Evolutionary conservation across 257 asterid genomes (phyloP).

Genomic region (Dorcoceras hygrometricum): DNA sequence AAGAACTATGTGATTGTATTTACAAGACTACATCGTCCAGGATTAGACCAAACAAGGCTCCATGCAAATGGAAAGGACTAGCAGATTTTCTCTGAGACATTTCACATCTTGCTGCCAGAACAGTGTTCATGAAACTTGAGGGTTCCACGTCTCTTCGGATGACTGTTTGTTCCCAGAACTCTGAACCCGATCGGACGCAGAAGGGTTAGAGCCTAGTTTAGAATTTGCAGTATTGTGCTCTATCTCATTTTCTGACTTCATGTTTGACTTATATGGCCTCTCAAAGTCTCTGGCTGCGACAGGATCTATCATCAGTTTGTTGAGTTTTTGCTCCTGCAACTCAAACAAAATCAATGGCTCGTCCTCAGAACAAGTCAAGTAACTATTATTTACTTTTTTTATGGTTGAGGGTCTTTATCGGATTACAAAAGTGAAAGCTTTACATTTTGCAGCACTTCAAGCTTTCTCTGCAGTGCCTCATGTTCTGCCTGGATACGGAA

Average conservation of each 20-base stretch:
- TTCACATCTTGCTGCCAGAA: not conserved
- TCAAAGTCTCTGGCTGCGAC: conserved; percentile 78
- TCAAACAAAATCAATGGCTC: conserved; percentile 15
- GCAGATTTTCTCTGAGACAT: not conserved
- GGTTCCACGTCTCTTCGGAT: conserved; percentile 44
- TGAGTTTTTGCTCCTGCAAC: conserved; percentile 81
- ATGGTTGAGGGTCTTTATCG: not conserved
- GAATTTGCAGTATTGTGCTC: conserved; percentile 44
- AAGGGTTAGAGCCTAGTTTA: conserved; percentile 37
- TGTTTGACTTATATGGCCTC: conserved; percentile 57
- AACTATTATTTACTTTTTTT: too few species aligned
- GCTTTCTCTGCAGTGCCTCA: conserved; percentile 93
- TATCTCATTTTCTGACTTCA: conserved; percentile 51
- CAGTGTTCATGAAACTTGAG: conserved; percentile 19
- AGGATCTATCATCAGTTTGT: conserved; percentile 72
- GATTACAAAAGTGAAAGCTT: conserved; percentile 26
- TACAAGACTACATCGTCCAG: not conserved
- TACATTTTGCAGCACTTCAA: conserved; percentile 89
- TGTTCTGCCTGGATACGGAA: conserved; percentile 96
- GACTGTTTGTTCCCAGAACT: conserved; percentile 41
- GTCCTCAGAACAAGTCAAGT: not conserved
- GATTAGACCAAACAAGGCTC: not conserved
- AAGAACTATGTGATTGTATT: not conserved
- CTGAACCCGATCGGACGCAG: conserved; percentile 35
- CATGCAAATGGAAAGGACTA: not conserved